Conservation (phyloP, 768 basidiomycete genomes). For the Lactifluus hygrophoroides region DNA sequence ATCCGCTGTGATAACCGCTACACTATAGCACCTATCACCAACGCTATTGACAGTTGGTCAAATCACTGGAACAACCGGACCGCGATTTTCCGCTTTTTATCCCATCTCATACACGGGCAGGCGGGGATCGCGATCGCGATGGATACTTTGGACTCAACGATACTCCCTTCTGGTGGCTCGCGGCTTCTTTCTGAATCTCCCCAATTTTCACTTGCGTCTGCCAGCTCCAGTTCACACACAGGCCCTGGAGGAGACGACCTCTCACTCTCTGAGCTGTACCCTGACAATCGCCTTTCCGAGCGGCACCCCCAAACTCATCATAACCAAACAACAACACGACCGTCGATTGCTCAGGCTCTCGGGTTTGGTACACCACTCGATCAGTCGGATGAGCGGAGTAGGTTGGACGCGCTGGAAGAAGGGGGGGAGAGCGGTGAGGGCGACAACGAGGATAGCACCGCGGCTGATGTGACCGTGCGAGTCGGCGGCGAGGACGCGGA, state of each 20-base stretch:
- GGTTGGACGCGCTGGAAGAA: conserved; percentile 7
- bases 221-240: conserved; percentile 28
- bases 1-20: conserved; percentile 35
- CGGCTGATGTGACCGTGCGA: conserved; percentile 24
- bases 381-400: not conserved
- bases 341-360: conserved; percentile 8
- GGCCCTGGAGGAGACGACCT: conserved; percentile 43
- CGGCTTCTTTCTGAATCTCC: conserved; percentile 42
- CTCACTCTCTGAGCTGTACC: conserved; percentile 48
- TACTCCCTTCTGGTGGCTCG: conserved; percentile 27
- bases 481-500: conserved; percentile 21
- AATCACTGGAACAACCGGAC: not conserved
- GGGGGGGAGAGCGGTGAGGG: conserved; percentile 12
- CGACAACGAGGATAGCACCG: conserved; percentile 14
- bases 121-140: conserved; percentile 19
- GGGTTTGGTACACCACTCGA: conserved; percentile 2
- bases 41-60: rapidly evolving
- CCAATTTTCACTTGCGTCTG: conserved; percentile 24
- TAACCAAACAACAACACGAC: conserved; percentile 8
- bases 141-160: conserved; percentile 27
- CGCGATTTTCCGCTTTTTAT: not conserved
- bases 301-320: conserved; percentile 12
- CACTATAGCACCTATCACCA: conserved; percentile 24
- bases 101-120: conserved; percentile 8
- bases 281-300: conserved; percentile 30